Percentiles rank a stretch among this genome's conserved stretches.
Evolutionary conservation across 2,329 filamentous ascomycete genomes (phyloP).

Genomic region (Claviceps fusiformis): DNA sequence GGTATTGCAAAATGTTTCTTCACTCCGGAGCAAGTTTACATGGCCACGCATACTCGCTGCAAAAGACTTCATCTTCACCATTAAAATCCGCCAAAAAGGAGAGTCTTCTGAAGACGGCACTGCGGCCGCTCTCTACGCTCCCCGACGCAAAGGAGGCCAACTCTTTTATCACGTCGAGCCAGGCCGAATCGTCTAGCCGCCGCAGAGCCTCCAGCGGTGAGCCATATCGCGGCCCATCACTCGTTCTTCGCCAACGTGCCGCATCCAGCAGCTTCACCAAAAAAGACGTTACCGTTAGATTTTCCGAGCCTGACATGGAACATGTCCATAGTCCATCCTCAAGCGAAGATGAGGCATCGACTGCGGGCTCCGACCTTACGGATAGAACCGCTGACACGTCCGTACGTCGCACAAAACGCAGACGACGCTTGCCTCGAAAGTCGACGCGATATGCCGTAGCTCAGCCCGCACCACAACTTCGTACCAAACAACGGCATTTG

Average conservation of each 20-base stretch:
- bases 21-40: slow-evolving; percentile 46
- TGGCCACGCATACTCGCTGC: slow-evolving; percentile 43
- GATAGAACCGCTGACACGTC: slow-evolving; percentile 31
- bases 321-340: slow-evolving; percentile 15
- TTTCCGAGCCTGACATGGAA: slow-evolving; percentile 24
- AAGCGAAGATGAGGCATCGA: slow-evolving; percentile 36
- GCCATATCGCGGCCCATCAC: neutral
- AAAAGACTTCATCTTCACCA: slow-evolving; percentile 15
- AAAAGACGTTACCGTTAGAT: slow-evolving; percentile 32
- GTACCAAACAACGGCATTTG: slow-evolving; percentile 50
- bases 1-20: slow-evolving; percentile 34
- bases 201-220: slow-evolving; percentile 3
- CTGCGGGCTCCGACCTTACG: slow-evolving; percentile 29
- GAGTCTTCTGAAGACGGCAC: slow-evolving; percentile 29
- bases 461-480: slow-evolving; percentile 47
- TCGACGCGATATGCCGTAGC: slow-evolving; percentile 55
- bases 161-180: slow-evolving; percentile 1
- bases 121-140: slow-evolving; percentile 21
- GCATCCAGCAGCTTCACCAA: slow-evolving; percentile 25
- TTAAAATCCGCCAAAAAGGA: slow-evolving; percentile 21
- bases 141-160: slow-evolving; percentile 9
- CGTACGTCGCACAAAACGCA: slow-evolving; percentile 25
- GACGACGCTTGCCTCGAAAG: slow-evolving; percentile 34
- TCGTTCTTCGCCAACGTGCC: slow-evolving; percentile 15
- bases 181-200: neutral